Evolutionary conservation across 768 basidiomycete genomes (phyloP).

Genomic region (Tulasnella sp.): DNA sequence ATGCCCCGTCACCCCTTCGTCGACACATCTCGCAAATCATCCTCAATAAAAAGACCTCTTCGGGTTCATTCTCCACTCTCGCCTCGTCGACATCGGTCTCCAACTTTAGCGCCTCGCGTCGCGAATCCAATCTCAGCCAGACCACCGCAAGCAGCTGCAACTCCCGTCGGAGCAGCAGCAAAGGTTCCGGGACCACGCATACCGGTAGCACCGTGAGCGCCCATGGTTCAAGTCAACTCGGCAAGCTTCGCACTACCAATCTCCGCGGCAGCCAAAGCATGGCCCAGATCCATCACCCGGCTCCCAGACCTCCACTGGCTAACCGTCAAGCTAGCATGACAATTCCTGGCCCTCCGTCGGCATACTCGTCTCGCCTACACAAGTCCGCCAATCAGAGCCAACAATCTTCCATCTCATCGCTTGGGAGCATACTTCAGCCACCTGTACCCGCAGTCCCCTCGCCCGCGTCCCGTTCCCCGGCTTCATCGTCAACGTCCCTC

Average conservation of each 20-base stretch:
- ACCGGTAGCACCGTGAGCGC: not conserved
- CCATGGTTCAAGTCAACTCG: not conserved
- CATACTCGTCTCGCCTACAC: not conserved
- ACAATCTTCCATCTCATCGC: not conserved
- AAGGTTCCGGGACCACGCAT: not conserved
- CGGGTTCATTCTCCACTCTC: slow-evolving; percentile 2
- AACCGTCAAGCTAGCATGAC: not conserved
- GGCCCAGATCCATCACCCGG: not conserved
- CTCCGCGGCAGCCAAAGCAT: slow-evolving; percentile 3
- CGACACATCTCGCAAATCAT: slow-evolving; percentile 13
- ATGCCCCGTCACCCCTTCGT: slow-evolving; percentile 13
- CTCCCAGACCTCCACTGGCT: not conserved
- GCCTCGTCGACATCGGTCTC: slow-evolving; percentile 2
- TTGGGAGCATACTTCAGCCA: not conserved
- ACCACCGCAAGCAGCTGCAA: not conserved
- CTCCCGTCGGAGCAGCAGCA: not conserved
- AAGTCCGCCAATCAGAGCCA: not conserved
- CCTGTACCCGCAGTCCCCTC: not conserved
- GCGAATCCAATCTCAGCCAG: slow-evolving; percentile 1
- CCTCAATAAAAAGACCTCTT: slow-evolving; percentile 7
- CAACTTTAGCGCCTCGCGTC: not conserved
- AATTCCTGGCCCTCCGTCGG: not conserved
- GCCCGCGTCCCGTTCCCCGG: not conserved
- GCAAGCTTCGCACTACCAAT: not conserved
- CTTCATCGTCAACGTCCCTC: slow-evolving; percentile 1